phyloP scores from a whole-genome alignment of 176 grass and related monocot genomes.

The Canna indica region DNA sequence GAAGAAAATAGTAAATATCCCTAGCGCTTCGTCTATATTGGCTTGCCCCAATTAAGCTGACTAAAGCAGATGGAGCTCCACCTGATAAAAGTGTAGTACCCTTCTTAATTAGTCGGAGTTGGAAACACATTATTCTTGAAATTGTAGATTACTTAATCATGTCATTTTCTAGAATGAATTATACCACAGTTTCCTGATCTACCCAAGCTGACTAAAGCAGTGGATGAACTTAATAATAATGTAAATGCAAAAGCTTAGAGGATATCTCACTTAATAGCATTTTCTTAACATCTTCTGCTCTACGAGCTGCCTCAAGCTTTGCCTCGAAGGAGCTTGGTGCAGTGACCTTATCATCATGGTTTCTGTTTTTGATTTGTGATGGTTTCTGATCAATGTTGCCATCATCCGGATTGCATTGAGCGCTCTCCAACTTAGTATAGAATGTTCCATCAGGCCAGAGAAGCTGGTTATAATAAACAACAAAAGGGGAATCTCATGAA shows the following conservation, averaged over 20 bases:
- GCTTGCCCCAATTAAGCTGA: constrained; percentile 86
- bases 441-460: constrained; percentile 85
- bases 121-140: too few species aligned
- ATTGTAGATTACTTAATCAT: too few species aligned
- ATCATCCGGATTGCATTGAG: constrained; percentile 35
- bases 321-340: constrained; percentile 37
- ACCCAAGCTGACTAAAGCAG: too few species aligned
- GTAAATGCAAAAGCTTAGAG: too few species aligned
- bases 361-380: constrained; percentile 29
- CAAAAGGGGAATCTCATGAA: neutral
- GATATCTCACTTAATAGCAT: constrained; percentile 63
- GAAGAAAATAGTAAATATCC: constrained; percentile 90
- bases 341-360: constrained; percentile 32
- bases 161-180: too few species aligned
- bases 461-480: constrained; percentile 22
- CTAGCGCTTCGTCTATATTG: constrained; percentile 63
- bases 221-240: too few species aligned
- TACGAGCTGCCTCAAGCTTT: constrained; percentile 73
- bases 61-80: constrained; percentile 75
- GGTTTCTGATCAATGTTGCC: constrained; percentile 27
- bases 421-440: constrained; percentile 60
- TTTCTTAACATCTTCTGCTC: constrained; percentile 90
- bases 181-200: too few species aligned
- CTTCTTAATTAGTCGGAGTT: constrained; percentile 1
- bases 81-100: constrained; percentile 33